Percentiles rank a stretch among this genome's conserved stretches.
Evolutionary conservation across 768 basidiomycete species (phyloP).

Genomic region (Tylopilus rubrobrunneus): DNA sequence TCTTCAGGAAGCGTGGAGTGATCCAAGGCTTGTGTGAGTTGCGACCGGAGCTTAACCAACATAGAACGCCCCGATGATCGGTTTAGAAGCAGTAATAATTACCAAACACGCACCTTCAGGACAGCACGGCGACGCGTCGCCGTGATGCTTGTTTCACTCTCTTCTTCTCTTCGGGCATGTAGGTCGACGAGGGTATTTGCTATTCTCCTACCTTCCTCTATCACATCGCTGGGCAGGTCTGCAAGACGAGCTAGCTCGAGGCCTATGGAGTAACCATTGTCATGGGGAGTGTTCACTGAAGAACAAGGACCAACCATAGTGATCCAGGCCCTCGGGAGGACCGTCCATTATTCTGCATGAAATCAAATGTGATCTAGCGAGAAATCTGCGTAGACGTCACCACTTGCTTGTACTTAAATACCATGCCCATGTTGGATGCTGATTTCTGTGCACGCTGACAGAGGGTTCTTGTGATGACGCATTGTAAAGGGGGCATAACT

Average conservation of each 20-base stretch:
- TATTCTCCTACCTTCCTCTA: constrained; percentile 58
- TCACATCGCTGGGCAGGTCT: constrained; percentile 72
- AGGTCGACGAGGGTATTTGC: constrained; percentile 56
- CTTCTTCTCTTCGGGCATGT: constrained; percentile 53
- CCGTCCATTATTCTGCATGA: constrained; percentile 68
- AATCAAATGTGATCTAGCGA: not conserved
- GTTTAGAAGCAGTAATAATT: not conserved
- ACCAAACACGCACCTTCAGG: constrained; percentile 49
- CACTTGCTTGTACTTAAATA: constrained; percentile 73
- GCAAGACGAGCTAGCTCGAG: constrained; percentile 86
- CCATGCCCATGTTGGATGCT: constrained; percentile 58
- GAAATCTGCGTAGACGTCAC: not conserved
- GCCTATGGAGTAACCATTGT: constrained; percentile 44
- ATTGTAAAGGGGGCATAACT: constrained; percentile 2
- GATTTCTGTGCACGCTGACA: constrained; percentile 52
- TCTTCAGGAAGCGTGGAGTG: constrained; percentile 71
- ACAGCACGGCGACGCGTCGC: constrained; percentile 64
- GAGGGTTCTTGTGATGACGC: not conserved
- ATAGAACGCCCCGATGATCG: not conserved
- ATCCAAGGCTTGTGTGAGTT: constrained; percentile 69
- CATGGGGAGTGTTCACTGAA: not conserved
- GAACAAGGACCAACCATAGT: constrained; percentile 56
- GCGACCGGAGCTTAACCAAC: constrained; percentile 59
- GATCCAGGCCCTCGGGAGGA: constrained; percentile 51
- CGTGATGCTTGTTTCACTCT: constrained; percentile 58